Evolutionary conservation across 768 basidiomycete species (phyloP).

Genomic region (Tricholoma hemisulphureum): DNA sequence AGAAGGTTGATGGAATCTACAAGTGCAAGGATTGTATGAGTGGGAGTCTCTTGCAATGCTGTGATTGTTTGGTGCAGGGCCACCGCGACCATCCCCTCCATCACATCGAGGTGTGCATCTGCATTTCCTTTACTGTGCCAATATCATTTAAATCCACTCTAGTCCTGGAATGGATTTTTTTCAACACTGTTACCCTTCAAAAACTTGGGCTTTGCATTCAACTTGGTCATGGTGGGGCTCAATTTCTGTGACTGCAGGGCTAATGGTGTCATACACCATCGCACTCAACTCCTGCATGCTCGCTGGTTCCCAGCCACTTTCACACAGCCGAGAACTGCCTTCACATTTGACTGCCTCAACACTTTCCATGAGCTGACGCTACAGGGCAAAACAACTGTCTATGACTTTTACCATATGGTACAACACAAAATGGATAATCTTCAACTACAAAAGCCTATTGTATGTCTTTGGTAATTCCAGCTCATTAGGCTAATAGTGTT

Average conservation of each 20-base stretch:
- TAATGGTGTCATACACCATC: neutral
- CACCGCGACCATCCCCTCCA: too few relatives aligned
- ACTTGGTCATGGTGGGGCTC: neutral
- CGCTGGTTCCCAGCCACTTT: neutral
- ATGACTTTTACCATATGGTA: neutral
- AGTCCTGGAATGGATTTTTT: neutral
- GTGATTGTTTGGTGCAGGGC: too few relatives aligned
- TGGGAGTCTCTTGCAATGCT: neutral
- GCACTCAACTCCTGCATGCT: neutral
- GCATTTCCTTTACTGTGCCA: too few relatives aligned
- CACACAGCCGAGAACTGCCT: neutral
- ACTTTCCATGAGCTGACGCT: neutral
- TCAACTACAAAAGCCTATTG: neutral
- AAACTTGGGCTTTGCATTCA: neutral
- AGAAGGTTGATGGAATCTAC: neutral
- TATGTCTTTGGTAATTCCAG: neutral
- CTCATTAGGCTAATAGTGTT: too few relatives aligned
- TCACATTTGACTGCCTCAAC: neutral
- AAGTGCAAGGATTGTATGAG: neutral
- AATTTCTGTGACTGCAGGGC: neutral
- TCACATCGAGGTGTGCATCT: too few relatives aligned
- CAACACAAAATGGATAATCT: neutral
- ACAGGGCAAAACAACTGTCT: neutral
- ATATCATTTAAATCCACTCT: neutral
- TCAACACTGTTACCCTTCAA: neutral